Evolutionary conservation across 202 grass and related monocot species (phyloP).

Genomic region (Carex arenaria): DNA sequence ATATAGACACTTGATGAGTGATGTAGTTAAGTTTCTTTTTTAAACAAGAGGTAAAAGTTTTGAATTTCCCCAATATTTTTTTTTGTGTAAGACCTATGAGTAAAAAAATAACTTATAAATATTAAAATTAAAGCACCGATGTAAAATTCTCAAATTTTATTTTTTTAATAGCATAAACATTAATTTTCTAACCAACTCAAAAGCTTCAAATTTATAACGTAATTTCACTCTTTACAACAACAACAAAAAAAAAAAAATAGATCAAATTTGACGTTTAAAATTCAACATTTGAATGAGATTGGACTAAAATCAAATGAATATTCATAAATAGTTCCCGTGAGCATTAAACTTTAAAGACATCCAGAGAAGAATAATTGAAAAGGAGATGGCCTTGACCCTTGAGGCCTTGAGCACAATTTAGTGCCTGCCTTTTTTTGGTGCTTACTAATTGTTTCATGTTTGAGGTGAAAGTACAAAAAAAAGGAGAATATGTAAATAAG

Average conservation of each 20-base stretch:
- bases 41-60: not conserved
- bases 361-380: not conserved
- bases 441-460: not conserved
- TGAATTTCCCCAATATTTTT: not conserved
- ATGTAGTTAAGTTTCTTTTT: not conserved
- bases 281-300: not conserved
- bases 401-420: not conserved
- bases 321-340: not conserved
- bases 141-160: no score
- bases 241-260: no score
- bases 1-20: not conserved
- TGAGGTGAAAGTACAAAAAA: conserved; percentile 1
- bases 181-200: no score
- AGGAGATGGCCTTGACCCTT: not conserved
- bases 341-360: not conserved
- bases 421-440: not conserved
- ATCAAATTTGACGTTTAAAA: no score
- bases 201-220: no score
- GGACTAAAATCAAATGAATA: no score
- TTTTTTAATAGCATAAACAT: no score
- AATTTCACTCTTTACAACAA: no score
- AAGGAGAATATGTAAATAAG: not conserved
- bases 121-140: not conserved
- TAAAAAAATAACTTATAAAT: not conserved
- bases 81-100: not conserved